A percentile compares a stretch with the other conserved stretches of the same genome.
phyloP scores from a whole-genome alignment of 1,284 basidiomycete species.

The Ganoderma sp. region DNA sequence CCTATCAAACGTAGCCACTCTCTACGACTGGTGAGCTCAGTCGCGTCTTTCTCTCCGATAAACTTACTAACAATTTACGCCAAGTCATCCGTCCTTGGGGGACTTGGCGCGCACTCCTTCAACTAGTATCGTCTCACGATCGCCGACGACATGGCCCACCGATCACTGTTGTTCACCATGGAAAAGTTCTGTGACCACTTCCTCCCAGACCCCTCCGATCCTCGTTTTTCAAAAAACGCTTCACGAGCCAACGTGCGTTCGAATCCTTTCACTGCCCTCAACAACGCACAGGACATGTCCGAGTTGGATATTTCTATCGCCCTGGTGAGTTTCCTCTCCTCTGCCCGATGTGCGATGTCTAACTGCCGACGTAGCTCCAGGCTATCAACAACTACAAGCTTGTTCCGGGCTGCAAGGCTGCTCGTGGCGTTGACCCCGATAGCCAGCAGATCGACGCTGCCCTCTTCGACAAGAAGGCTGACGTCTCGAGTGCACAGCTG shows the following conservation, averaged over 20 bases:
- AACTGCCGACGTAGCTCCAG: background rate
- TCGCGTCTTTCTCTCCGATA: background rate
- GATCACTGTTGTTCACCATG: background rate
- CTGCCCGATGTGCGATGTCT: too few relatives aligned
- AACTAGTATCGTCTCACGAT: too few relatives aligned
- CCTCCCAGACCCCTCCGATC: background rate
- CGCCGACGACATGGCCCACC: too few relatives aligned
- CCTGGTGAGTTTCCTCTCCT: background rate
- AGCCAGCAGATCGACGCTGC: slow-evolving; percentile 11
- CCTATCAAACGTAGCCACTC: too few relatives aligned
- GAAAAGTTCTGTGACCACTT: background rate
- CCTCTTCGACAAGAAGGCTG: background rate
- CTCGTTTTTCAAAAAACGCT: background rate
- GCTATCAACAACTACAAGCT: background rate
- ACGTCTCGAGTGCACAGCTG: background rate
- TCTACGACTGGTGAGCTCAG: background rate
- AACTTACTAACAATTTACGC: background rate
- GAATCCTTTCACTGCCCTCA: background rate
- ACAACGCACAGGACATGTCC: background rate
- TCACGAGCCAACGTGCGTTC: background rate
- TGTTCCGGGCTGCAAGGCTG: background rate
- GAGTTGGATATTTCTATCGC: background rate
- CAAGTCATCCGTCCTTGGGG: too few relatives aligned
- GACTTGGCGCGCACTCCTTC: too few relatives aligned
- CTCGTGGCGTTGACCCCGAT: background rate